A percentile compares a stretch with the other conserved stretches of the same genome.
phyloP scores from a whole-genome alignment of 2,329 filamentous ascomycete genomes.

The Ophiostoma piceae region DNA sequence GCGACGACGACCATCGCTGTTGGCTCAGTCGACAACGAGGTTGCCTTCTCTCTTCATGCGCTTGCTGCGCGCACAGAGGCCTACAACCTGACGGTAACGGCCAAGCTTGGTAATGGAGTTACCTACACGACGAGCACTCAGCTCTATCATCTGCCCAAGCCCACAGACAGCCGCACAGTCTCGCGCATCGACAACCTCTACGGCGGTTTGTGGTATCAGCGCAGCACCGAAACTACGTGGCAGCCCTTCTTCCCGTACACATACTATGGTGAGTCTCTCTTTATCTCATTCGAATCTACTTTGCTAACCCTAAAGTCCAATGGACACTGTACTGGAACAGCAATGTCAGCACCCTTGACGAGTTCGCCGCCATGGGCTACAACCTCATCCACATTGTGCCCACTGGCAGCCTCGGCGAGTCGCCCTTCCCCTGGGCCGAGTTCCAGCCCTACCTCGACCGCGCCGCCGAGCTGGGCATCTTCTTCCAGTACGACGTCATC shows the following conservation, averaged over 20 bases:
- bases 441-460: constrained; percentile 13
- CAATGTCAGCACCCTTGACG: constrained; percentile 12
- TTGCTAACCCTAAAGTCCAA: not conserved
- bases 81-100: constrained; percentile 5
- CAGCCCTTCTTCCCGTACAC: constrained; percentile 6
- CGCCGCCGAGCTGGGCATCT: constrained; percentile 3
- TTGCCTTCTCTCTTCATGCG: not conserved
- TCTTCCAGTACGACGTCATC: constrained; percentile 9
- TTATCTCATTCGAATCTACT: not conserved
- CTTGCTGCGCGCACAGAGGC: not conserved
- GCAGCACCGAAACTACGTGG: constrained; percentile 4
- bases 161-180: constrained; percentile 4
- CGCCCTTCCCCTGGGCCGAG: constrained; percentile 4
- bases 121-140: not conserved
- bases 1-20: not conserved
- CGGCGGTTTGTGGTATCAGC: not conserved
- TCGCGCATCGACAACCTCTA: constrained; percentile 14
- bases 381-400: constrained; percentile 13
- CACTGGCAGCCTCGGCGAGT: constrained; percentile 11
- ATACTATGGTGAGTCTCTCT: not conserved
- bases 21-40: constrained; percentile 1
- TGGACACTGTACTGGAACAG: constrained; percentile 10
- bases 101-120: not conserved
- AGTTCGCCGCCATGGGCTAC: constrained; percentile 12
- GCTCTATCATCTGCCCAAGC: not conserved